These are phyloP conservation scores for Aspergillus taichungensis DNA, from an alignment of 495 filamentous ascomycete genomes.

Conservation along the genomic window DNA sequence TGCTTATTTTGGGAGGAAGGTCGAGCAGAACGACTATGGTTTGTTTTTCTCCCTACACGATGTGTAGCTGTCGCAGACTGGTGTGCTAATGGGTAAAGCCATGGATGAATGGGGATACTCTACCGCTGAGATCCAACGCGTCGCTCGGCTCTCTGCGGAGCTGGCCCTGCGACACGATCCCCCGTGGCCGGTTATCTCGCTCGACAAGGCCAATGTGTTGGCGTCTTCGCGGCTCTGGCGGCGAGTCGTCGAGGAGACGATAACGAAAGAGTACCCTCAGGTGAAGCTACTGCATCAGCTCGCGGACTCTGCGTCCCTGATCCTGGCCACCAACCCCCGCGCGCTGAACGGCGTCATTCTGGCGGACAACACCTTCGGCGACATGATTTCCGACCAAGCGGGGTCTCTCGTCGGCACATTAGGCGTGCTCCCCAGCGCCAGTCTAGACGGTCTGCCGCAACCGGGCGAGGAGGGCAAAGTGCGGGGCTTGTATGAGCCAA, in stretches of 20 bases:
- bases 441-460: conserved; percentile 38
- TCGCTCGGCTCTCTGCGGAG: conserved; percentile 38
- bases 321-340: conserved; percentile 41
- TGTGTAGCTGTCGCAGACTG: not conserved
- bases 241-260: conserved; percentile 33
- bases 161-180: conserved; percentile 36
- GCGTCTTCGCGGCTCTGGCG: conserved; percentile 43
- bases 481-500: conserved; percentile 35
- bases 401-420: conserved; percentile 40
- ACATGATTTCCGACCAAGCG: conserved; percentile 44
- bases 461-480: conserved; percentile 15
- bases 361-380: conserved; percentile 44
- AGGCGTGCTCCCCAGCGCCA: conserved; percentile 42
- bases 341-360: conserved; percentile 42
- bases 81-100: conserved; percentile 12
- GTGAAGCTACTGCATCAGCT: conserved; percentile 39
- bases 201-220: conserved; percentile 46
- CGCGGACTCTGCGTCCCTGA: conserved; percentile 40
- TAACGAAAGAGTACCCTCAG: conserved; percentile 40
- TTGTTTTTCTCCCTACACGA: conserved; percentile 1
- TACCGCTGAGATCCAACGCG: conserved; percentile 36
- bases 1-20: conserved; percentile 44
- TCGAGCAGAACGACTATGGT: conserved; percentile 38
- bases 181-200: conserved; percentile 36
- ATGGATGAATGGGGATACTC: conserved; percentile 43